Evolutionary conservation across 257 asterid genomes (phyloP), one percentile per base, ranked within the genome.

Genomic region (Salvia rosmarinus): DNA sequence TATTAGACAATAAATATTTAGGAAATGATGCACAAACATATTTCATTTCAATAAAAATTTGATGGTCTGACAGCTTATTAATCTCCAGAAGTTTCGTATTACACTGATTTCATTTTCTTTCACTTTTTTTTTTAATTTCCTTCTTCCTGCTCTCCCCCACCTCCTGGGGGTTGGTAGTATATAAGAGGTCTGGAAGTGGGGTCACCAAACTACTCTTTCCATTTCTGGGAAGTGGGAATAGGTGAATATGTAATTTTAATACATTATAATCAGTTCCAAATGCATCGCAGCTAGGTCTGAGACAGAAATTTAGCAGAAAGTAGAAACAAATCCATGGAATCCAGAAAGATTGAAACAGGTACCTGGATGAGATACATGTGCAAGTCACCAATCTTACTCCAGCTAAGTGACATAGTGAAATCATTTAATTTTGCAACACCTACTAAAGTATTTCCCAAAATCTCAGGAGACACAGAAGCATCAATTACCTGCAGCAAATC

Each of bases 361-460:
- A 95, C 99, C 99, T 88, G 87, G 72, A 95, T 75, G 73, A 90
- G 86, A 84, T 46, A 54, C 92, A 91, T 76, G 79, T 85, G 98
- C 78, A 95, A 77, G 79, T 82, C 83, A 16, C 99, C 99, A 51
- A 95, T 67, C 57, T 80, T 79, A 81, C 98, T 95, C 99, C 99
- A 95, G 32, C 86, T 78, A 66, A 88, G 86, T 34, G 89, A 85
- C 89, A 91, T 76, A 12, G 82, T 79, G 78, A 91, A 86, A 70
- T 86, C 86, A 25, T 81, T 75, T 79, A 95, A 85, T 74, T 75
- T 83, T 13, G 87, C 73, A 47, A 74, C 77, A 65, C 96, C 99
- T 46, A 79, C 70, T 42, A 91, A 52, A 64, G 81, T 75, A 72
- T 88, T 81, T n/a, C 82, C 63, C 8, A 90, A 75, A 47, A 95